Evolutionary conservation across 768 basidiomycete genomes (phyloP).

Genomic region (Russula emetica): DNA sequence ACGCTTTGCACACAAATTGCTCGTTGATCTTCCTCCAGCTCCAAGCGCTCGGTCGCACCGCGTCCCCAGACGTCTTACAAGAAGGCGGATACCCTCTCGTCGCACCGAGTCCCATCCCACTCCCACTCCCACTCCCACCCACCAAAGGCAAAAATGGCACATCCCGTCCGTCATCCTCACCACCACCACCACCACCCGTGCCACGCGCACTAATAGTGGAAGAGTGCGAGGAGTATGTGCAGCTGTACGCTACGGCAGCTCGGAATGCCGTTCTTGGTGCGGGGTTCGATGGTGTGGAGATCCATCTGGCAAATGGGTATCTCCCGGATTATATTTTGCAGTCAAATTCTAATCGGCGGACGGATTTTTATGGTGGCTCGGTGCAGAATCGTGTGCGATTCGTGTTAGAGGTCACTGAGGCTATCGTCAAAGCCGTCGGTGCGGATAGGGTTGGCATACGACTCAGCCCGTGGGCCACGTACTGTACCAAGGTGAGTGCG

Average conservation of each 20-base stretch:
- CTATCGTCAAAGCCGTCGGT: conserved; percentile 37
- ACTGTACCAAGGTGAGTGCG: background rate
- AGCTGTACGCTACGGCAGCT: conserved; percentile 36
- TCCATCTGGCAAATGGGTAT: conserved; percentile 34
- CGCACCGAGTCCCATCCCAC: background rate
- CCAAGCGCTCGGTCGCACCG: conserved; percentile 39
- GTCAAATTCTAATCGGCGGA: conserved; percentile 38
- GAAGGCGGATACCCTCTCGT: conserved; percentile 7
- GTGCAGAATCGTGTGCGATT: conserved; percentile 45
- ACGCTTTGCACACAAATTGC: conserved; percentile 36
- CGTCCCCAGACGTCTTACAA: conserved; percentile 2
- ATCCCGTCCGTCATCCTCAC: background rate
- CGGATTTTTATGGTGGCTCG: conserved; percentile 45
- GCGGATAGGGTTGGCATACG: conserved; percentile 37
- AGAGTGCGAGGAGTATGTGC: conserved; percentile 31
- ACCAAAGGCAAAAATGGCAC: background rate
- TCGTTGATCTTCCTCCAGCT: conserved; percentile 38
- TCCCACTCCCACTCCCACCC: background rate
- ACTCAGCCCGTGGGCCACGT: conserved; percentile 32
- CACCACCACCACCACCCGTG: background rate
- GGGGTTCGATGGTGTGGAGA: conserved; percentile 34
- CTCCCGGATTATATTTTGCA: conserved; percentile 40
- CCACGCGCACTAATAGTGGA: conserved; percentile 29
- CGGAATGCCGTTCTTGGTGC: conserved; percentile 37
- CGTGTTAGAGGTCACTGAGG: conserved; percentile 38